Evolutionary conservation across 2,329 filamentous ascomycete species (phyloP).

Genomic region (Xylaria sp.): DNA sequence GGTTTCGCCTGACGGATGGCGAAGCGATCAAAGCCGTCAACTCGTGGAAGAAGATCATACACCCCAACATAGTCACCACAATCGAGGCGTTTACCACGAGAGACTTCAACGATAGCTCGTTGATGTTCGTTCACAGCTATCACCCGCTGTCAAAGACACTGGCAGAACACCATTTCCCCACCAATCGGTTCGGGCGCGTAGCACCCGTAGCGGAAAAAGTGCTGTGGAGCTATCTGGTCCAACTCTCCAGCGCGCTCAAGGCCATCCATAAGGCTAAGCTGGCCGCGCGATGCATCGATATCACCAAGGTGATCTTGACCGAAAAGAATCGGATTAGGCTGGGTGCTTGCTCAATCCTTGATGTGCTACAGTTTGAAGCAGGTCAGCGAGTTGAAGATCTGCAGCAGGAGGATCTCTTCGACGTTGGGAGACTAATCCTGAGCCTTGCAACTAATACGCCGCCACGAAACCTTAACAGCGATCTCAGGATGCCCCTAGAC

Average conservation of each 20-base stretch:
- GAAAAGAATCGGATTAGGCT: slow-evolving; percentile 88
- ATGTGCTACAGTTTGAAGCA: slow-evolving; percentile 82
- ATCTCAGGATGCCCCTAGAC: slow-evolving; percentile 72
- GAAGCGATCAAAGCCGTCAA: slow-evolving; percentile 84
- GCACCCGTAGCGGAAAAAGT: slow-evolving; percentile 67
- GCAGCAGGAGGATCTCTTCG: slow-evolving; percentile 84
- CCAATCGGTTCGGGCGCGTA: slow-evolving; percentile 50
- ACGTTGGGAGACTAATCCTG: slow-evolving; percentile 84
- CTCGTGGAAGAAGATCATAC: slow-evolving; percentile 85
- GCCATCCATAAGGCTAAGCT: slow-evolving; percentile 80
- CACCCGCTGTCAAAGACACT: slow-evolving; percentile 90
- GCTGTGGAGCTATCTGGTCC: slow-evolving; percentile 90
- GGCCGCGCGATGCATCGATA: slow-evolving; percentile 82
- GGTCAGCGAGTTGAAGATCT: slow-evolving; percentile 71
- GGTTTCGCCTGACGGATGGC: slow-evolving; percentile 86
- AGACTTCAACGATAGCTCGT: slow-evolving; percentile 90
- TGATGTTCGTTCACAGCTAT: slow-evolving; percentile 93
- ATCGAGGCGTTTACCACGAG: slow-evolving; percentile 93
- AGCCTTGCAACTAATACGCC: slow-evolving; percentile 73
- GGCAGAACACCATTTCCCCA: slow-evolving; percentile 74
- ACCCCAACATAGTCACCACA: slow-evolving; percentile 79
- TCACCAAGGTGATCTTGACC: slow-evolving; percentile 87
- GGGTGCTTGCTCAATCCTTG: slow-evolving; percentile 84
- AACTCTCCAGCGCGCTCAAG: slow-evolving; percentile 86
- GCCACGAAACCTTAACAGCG: slow-evolving; percentile 52